These are phyloP conservation scores for Helicocarpus griseus DNA, from an alignment of 2,329 filamentous ascomycete species.

Conservation along the genomic window DNA sequence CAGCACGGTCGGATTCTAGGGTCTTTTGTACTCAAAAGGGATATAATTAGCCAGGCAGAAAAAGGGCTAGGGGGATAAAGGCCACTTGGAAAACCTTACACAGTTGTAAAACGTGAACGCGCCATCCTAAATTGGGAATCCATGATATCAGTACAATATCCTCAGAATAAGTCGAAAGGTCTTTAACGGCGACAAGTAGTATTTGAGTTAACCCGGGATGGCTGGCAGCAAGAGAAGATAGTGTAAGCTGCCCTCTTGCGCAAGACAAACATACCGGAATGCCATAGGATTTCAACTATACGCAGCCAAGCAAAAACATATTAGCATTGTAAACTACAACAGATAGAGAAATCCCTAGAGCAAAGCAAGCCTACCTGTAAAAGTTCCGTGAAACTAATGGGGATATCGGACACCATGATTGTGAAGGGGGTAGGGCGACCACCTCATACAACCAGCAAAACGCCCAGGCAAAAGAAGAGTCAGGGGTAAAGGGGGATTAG, in stretches of 20 bases:
- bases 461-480: conserved; percentile 27
- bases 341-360: no score
- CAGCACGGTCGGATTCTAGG: conserved; percentile 92
- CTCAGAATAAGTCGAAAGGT: no score
- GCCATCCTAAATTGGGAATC: no score
- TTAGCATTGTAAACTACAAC: no score
- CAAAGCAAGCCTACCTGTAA: conserved; percentile 52
- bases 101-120: no score
- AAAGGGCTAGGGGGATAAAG: no score
- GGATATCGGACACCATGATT: conserved; percentile 51
- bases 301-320: conserved; percentile 4
- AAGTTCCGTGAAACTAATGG: conserved; percentile 89
- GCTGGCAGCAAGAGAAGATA: background rate
- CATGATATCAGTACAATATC: conserved; percentile 17
- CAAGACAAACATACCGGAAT: conserved; percentile 40
- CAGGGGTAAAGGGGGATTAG: conserved; percentile 8
- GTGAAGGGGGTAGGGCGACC: conserved; percentile 29
- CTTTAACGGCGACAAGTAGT: background rate
- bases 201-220: background rate
- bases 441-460: conserved; percentile 33
- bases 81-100: no score
- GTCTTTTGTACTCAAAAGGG: conserved; percentile 42
- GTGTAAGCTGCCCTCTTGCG: background rate
- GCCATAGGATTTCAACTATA: conserved; percentile 43
- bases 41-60: conserved; percentile 8